These are phyloP conservation scores for Peronosclerospora sorghi DNA, from an alignment of 352 stramenopile species.

Conservation along the genomic window DNA sequence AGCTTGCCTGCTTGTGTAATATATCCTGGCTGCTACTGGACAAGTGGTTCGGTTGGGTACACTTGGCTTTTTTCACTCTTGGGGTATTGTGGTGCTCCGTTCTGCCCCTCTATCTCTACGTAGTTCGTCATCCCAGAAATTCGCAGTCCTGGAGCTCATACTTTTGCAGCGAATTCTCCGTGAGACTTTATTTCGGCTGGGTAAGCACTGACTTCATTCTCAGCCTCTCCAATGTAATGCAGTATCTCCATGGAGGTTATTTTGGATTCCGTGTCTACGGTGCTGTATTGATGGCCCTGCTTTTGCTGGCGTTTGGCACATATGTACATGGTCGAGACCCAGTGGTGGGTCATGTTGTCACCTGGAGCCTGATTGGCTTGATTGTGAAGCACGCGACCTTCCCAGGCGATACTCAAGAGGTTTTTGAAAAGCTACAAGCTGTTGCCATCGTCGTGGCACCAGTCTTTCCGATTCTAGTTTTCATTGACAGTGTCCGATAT, in stretches of 20 bases:
- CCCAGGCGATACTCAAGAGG: constrained; percentile 24
- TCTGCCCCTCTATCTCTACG: constrained; percentile 42
- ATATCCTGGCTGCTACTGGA: constrained; percentile 37
- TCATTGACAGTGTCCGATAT: constrained; percentile 35
- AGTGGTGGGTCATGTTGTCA: constrained; percentile 37
- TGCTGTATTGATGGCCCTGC: constrained; percentile 22
- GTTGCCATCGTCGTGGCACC: constrained; percentile 32
- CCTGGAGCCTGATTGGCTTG: constrained; percentile 32
- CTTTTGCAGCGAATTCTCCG: constrained; percentile 44
- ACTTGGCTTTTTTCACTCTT: constrained; percentile 44
- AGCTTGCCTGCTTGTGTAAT: constrained; percentile 38
- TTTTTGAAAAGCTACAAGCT: constrained; percentile 38
- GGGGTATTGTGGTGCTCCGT: constrained; percentile 45
- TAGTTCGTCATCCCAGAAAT: constrained; percentile 36
- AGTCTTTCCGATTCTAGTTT: constrained; percentile 31
- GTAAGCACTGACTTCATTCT: constrained; percentile 33
- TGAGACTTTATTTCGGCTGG: constrained; percentile 51
- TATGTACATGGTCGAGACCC: constrained; percentile 41
- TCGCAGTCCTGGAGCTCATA: constrained; percentile 39
- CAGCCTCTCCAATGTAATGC: constrained; percentile 32
- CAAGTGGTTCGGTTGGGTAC: constrained; percentile 42
- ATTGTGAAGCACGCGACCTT: constrained; percentile 28
- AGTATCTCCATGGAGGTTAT: constrained; percentile 34
- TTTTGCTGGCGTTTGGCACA: constrained; percentile 34
- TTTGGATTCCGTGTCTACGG: constrained; percentile 40